These are phyloP conservation scores for Citrus reticulata DNA, from an alignment of 345 rosid genomes.

Conservation along the genomic window DNA sequence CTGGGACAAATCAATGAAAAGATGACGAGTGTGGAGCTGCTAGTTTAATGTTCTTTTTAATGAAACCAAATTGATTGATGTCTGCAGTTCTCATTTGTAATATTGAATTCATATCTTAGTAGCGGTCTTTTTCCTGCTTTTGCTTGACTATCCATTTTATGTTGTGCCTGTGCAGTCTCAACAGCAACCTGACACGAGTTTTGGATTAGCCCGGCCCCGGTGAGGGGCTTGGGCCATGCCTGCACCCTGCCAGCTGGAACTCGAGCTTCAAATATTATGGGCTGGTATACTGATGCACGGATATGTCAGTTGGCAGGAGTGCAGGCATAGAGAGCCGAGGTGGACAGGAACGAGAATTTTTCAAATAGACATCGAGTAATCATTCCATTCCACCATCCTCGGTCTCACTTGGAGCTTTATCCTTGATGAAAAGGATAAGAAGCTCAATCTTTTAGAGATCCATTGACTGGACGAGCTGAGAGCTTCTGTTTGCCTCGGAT, in stretches of 20 bases:
- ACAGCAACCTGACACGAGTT: conserved; percentile 71
- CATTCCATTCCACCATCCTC: conserved; percentile 25
- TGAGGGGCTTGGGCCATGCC: conserved; percentile 95
- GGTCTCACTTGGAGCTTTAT: conserved; percentile 24
- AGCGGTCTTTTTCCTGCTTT: background rate
- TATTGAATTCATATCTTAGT: background rate
- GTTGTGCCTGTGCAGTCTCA: conserved; percentile 39
- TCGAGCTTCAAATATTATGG: conserved; percentile 12
- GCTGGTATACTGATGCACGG: conserved; percentile 3
- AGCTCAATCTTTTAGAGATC: conserved; percentile 23
- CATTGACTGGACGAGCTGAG: background rate
- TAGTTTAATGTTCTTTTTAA: background rate
- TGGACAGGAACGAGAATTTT: conserved; percentile 26
- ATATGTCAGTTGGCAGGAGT: conserved; percentile 39
- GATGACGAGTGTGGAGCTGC: background rate
- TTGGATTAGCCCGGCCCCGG: conserved; percentile 91
- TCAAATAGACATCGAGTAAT: background rate
- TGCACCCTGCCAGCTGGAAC: conserved; percentile 55
- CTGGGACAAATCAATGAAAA: background rate
- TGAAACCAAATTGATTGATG: background rate
- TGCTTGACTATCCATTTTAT: background rate
- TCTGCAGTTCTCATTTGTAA: background rate
- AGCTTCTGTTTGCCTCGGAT: conserved; percentile 20
- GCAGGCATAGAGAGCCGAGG: conserved; percentile 64
- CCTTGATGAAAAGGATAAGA: conserved; percentile 23